Conservation (phyloP, 176 grass and related monocot genomes). For the Lolium multiflorum region DNA sequence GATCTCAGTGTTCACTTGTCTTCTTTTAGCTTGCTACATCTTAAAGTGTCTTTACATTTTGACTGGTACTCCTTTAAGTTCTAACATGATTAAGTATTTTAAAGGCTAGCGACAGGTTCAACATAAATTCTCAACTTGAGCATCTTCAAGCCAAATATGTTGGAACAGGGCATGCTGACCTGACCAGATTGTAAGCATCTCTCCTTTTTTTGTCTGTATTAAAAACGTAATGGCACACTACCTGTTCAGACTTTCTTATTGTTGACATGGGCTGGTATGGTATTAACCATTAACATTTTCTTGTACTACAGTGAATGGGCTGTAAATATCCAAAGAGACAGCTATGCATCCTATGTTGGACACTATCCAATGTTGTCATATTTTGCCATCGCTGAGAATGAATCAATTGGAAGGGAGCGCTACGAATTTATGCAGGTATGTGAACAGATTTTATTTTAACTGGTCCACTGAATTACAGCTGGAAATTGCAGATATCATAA, state of each 20-base stretch:
- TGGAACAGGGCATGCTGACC: conserved; percentile 88
- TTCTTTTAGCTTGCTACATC: no score
- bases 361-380: conserved; percentile 91
- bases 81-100: conserved; percentile 32
- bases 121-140: conserved; percentile 97
- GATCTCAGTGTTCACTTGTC: no score
- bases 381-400: conserved; percentile 82
- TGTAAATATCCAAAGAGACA: conserved; percentile 89
- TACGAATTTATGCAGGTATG: conserved; percentile 95
- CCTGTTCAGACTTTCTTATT: background rate
- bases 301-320: conserved; percentile 87
- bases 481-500: background rate
- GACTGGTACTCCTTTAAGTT: background rate
- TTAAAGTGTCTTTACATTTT: background rate
- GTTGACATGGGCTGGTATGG: background rate
- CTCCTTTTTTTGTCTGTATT: background rate
- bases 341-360: conserved; percentile 90
- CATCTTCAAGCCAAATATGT: conserved; percentile 99
- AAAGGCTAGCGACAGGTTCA: conserved; percentile 92
- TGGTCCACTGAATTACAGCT: background rate
- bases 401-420: conserved; percentile 87
- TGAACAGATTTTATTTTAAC: conserved; percentile 7
- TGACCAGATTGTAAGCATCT: conserved; percentile 79
- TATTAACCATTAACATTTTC: background rate
- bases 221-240: background rate